Base-by-base conservation (phyloP, 805 yeast genomes). In the Metschnikowia drakensbergensis region DNA sequence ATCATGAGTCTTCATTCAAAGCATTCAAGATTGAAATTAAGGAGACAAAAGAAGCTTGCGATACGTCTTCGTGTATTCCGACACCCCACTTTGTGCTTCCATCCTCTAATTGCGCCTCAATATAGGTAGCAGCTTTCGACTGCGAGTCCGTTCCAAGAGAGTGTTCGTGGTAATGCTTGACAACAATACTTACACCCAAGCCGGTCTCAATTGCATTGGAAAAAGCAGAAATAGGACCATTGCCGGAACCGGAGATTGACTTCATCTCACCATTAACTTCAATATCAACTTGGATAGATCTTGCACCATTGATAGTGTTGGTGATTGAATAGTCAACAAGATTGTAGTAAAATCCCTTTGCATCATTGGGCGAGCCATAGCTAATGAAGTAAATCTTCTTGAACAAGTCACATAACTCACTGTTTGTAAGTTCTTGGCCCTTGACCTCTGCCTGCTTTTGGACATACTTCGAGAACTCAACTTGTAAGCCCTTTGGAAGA, bases 31-130 rank as follows among this genome's bases (percentile, higher is more conserved):
- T 76, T 17, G 91, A 81, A 37, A 84, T 62, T 53, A 86, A 75
- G 11, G 92, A 80, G 58, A 79, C 76, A 59, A 88, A 79, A 5
- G 96, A 83, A 42, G 97, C 94, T 61, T 84, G 85, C 26, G 96
- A 84, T 47, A 88, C 94, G 69, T 91, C 96, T 68, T 84, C 92
- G 64, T 88, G 84, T 53, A 89, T 82, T 62, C 96, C 97, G 50
- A 91, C 91, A 69, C 97, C 97, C 96, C 97, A 91, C 59, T 66
- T 66, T 51, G 68, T 60, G 5, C 50, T 32, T 3, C 57, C 57
- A 22, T 53, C 52, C 2, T 42, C 31, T 29, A 53, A 46, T 22
- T 51, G 42, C 1, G 59, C 58, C 31, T 74, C 73, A 55, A 81
- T 78, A 59, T 83, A 87, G n/a, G 92, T 79, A 10, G 86, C 94